phyloP scores from a whole-genome alignment of 306 rosid genomes.

The Trifolium repens region DNA sequence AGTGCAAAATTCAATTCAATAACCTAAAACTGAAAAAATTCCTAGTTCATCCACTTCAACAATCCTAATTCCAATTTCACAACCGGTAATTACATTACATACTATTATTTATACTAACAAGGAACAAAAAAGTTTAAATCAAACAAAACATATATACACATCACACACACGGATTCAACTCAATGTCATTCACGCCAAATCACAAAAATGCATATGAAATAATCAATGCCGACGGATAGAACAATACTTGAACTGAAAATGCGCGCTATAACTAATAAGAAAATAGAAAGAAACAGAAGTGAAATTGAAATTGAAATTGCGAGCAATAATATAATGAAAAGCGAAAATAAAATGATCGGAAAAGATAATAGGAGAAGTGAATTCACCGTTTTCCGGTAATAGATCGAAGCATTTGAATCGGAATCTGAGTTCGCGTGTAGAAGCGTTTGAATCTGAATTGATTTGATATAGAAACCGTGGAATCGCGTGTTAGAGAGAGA shows the following conservation, averaged over 20 bases:
- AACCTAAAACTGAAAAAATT: background rate
- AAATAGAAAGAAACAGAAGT: background rate
- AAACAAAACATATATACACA: slow-evolving; percentile 29
- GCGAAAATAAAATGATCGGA: slow-evolving; percentile 3
- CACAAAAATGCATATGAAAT: slow-evolving; percentile 3
- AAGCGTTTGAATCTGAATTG: slow-evolving; percentile 58
- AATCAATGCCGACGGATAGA: slow-evolving; percentile 26
- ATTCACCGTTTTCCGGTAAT: slow-evolving; percentile 61
- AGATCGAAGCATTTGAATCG: slow-evolving; percentile 72
- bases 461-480: slow-evolving; percentile 18
- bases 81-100: background rate
- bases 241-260: slow-evolving; percentile 32
- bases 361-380: slow-evolving; percentile 22
- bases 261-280: background rate
- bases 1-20: background rate
- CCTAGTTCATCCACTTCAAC: background rate
- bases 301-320: slow-evolving; percentile 23
- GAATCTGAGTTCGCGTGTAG: slow-evolving; percentile 37
- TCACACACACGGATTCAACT: slow-evolving; percentile 15
- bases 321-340: background rate
- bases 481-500: slow-evolving; percentile 36
- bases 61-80: background rate
- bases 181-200: slow-evolving; percentile 36
- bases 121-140: slow-evolving; percentile 15
- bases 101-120: too few relatives aligned